Base-by-base conservation (phyloP, 2,329 filamentous ascomycete species). In the Colletotrichum orchidophilum region DNA sequence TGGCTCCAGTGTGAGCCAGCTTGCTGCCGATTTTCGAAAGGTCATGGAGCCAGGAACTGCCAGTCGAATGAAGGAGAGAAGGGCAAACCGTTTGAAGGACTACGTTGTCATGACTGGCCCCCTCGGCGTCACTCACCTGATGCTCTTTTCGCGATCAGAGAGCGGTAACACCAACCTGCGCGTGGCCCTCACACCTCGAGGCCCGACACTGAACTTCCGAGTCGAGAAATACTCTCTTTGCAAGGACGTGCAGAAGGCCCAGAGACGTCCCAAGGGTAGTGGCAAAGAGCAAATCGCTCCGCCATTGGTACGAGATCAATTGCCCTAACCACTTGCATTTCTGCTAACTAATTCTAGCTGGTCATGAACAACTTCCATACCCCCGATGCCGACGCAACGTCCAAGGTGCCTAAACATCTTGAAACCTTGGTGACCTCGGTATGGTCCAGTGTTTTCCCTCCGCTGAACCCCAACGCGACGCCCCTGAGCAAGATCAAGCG, bases 31-130 rank as follows among this genome's bases (percentile, higher is more conserved):
- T 84, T 93, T 98, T 70, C 91, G 96, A 76, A 88, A 88, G 66
- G 96, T 98, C 84, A 97, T 99, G 95, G 95, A 98, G 82, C 96
- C 96, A 1, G 94, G 95, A 64, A 99, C 96, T 4, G 96, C 96
- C 3, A 92, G 92, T 73, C 90, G 96, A 70, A 82, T 99, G 75
- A 97, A 95, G 85, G 96, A 98, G 85, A 89, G 96, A 74, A 91
- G 93, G 82, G 93, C 91, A 49, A 98, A 99, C 84, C 92, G 92
- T 78, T 84, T 98, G 75, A 91, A 93, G 78, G 96, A 99, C 83
- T 99, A 97, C 82, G 92, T 95, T 39, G 93, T 94, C 73, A 99
- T 99, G 96, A 93, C 94, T 70, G 96, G 96, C 2, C 95, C 96
- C 6, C 87, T 99, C 50, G 96, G 96, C 53, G 95, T 99, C 64